Conservation (phyloP, 768 basidiomycete species). For the Sporobolomyces pararoseus region DNA sequence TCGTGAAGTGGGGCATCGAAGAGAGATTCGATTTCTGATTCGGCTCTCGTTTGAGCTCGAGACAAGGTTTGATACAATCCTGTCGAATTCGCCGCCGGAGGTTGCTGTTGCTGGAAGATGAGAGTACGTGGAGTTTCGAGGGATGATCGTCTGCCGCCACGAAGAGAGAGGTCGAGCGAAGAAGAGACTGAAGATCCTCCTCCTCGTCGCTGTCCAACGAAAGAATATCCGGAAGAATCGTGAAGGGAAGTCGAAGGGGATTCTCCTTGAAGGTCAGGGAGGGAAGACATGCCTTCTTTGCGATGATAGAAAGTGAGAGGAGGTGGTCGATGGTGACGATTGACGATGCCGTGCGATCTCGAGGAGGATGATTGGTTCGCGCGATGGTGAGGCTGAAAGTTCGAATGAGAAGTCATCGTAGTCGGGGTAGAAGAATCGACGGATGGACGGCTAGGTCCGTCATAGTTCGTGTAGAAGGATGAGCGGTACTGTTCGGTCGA, state of each 20-base stretch:
- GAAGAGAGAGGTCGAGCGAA: conserved; percentile 5
- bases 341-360: neutral
- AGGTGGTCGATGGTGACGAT: neutral
- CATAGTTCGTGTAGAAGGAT: conserved; percentile 11
- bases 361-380: neutral
- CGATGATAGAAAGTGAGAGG: neutral
- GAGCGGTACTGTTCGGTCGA: neutral
- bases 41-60: neutral
- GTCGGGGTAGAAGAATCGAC: neutral
- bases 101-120: too few species aligned
- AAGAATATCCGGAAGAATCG: too few species aligned
- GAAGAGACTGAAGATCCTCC: neutral
- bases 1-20: neutral
- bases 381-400: neutral
- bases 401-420: neutral
- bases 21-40: conserved; percentile 3
- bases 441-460: conserved; percentile 7
- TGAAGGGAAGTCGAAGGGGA: neutral
- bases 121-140: conserved; percentile 4
- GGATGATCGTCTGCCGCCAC: neutral
- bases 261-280: conserved; percentile 2
- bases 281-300: conserved; percentile 9
- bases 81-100: too few species aligned
- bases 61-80: neutral
- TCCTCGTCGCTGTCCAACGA: too few species aligned